Evolutionary conservation across 352 stramenopile genomes (phyloP).

Genomic region (Albugo laibachii): DNA sequence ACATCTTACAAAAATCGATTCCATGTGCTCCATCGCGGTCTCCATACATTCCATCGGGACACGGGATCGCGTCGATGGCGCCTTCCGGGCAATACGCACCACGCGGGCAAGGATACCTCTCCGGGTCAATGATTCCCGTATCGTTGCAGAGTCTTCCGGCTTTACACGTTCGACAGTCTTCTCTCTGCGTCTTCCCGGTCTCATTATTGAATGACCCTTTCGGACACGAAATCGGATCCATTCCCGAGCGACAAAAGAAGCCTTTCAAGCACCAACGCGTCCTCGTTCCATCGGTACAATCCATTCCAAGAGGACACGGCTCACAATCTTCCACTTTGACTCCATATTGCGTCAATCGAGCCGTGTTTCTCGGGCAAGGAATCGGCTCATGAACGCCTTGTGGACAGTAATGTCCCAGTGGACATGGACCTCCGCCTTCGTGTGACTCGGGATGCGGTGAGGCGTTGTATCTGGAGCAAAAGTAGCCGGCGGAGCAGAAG

Average conservation of each 20-base stretch:
- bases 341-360: conserved; percentile 25
- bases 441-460: conserved; percentile 22
- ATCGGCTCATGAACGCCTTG: conserved; percentile 45
- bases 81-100: conserved; percentile 50
- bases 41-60: conserved; percentile 24
- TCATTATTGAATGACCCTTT: conserved; percentile 33
- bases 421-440: conserved; percentile 47
- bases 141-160: conserved; percentile 55
- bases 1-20: conserved; percentile 22
- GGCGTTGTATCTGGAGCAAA: conserved; percentile 50
- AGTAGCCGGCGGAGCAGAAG: conserved; percentile 63
- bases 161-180: conserved; percentile 38
- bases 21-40: conserved; percentile 14
- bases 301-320: conserved; percentile 70
- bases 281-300: conserved; percentile 47
- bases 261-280: conserved; percentile 43
- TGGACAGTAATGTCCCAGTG: conserved; percentile 53
- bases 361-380: conserved; percentile 35
- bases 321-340: conserved; percentile 37
- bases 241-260: conserved; percentile 24
- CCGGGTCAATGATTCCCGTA: conserved; percentile 32
- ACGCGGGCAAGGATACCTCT: conserved; percentile 38
- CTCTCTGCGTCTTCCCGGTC: conserved; percentile 14
- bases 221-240: conserved; percentile 28
- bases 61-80: conserved; percentile 14